These are phyloP conservation scores for Blastomyces emzantsi DNA, from an alignment of 2,329 filamentous ascomycete species.

Conservation along the genomic window DNA sequence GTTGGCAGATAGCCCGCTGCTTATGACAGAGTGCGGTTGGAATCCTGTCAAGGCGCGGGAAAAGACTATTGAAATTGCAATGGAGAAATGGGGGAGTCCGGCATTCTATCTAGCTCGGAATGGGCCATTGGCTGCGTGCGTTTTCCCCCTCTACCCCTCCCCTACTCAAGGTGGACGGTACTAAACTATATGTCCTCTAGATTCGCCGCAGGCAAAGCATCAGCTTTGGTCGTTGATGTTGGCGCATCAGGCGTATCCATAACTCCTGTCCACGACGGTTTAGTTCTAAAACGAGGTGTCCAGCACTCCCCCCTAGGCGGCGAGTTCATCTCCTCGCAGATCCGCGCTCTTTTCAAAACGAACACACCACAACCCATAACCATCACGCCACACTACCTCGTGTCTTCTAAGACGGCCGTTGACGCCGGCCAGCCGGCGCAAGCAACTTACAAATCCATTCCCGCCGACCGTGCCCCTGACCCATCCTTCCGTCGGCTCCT, in stretches of 20 bases:
- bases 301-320: slow-evolving; percentile 79
- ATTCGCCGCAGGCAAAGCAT: slow-evolving; percentile 88
- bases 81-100: slow-evolving; percentile 93
- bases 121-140: slow-evolving; percentile 71
- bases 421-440: slow-evolving; percentile 75
- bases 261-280: slow-evolving; percentile 85
- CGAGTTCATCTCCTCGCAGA: slow-evolving; percentile 81
- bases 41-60: slow-evolving; percentile 80
- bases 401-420: slow-evolving; percentile 79
- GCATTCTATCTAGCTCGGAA: slow-evolving; percentile 90
- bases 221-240: slow-evolving; percentile 84
- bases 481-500: slow-evolving; percentile 72
- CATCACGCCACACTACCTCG: slow-evolving; percentile 74
- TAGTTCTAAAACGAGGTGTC: slow-evolving; percentile 84
- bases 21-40: slow-evolving; percentile 94
- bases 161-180: slow-evolving; percentile 10
- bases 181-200: slow-evolving; percentile 23
- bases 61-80: slow-evolving; percentile 89
- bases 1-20: slow-evolving; percentile 76
- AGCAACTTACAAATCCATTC: slow-evolving; percentile 63
- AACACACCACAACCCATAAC: slow-evolving; percentile 60
- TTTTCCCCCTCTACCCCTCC: slow-evolving; percentile 15
- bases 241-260: slow-evolving; percentile 83
- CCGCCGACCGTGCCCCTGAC: slow-evolving; percentile 46
- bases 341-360: slow-evolving; percentile 67